Conservation (phyloP, 208 protist genomes). For the Wallacemonas sp. region DNA sequence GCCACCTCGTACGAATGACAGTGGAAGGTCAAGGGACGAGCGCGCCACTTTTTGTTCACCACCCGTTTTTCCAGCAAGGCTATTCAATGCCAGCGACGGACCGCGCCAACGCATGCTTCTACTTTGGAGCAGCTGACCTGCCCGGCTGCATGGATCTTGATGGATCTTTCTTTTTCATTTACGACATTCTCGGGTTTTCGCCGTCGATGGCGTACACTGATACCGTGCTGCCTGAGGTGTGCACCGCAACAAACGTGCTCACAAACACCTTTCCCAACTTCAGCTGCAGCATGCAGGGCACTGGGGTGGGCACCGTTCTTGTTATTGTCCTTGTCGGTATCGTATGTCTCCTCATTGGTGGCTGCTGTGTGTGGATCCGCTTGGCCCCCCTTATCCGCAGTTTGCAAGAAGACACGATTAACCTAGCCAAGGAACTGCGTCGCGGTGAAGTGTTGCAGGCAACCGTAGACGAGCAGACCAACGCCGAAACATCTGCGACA, state of each 20-base stretch:
- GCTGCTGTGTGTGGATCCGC: conserved; percentile 33
- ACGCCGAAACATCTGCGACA: background rate
- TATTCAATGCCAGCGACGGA: conserved; percentile 27
- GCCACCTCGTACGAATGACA: conserved; percentile 39
- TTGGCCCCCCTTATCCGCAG: conserved; percentile 27
- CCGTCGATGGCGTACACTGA: conserved; percentile 16
- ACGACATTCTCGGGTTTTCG: conserved; percentile 41
- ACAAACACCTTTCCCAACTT: conserved; percentile 26
- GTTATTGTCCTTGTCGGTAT: conserved; percentile 23
- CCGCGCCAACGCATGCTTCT: conserved; percentile 21
- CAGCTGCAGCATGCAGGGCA: conserved; percentile 16
- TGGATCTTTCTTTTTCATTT: conserved; percentile 30
- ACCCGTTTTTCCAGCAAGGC: conserved; percentile 49
- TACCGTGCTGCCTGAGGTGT: conserved; percentile 10
- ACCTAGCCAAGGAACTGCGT: conserved; percentile 18
- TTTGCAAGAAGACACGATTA: conserved; percentile 27
- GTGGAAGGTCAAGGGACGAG: conserved; percentile 24
- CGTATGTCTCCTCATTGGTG: conserved; percentile 25
- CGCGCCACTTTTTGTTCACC: conserved; percentile 45
- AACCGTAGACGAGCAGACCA: background rate
- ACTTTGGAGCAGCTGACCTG: conserved; percentile 18
- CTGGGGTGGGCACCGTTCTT: conserved; percentile 10
- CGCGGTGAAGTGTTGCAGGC: background rate
- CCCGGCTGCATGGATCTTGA: conserved; percentile 13
- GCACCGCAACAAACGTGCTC: background rate